These are phyloP conservation scores for Backusella morwellensis DNA, from an alignment of 192 early-diverging fungal genomes.

Conservation along the genomic window DNA sequence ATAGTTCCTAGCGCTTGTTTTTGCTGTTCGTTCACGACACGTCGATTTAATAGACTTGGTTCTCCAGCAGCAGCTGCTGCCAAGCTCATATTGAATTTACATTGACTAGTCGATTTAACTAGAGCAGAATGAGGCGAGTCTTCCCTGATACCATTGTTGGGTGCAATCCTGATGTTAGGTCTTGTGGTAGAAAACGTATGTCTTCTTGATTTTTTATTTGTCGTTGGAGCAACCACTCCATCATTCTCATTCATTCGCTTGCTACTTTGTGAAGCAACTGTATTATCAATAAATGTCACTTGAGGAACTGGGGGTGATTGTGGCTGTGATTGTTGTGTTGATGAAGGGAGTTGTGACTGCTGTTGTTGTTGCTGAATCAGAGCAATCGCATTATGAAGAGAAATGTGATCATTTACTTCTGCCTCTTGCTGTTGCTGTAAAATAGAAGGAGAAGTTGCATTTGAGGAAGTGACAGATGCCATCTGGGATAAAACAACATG, in stretches of 20 bases:
- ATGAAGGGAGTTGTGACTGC: background rate
- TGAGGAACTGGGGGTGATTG: background rate
- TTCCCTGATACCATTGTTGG: background rate
- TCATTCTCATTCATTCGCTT: background rate
- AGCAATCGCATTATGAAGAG: constrained; percentile 17
- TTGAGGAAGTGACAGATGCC: background rate
- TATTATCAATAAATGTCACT: background rate
- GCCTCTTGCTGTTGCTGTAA: constrained; percentile 14
- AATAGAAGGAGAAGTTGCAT: constrained; percentile 6
- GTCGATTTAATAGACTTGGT: background rate
- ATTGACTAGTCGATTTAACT: background rate
- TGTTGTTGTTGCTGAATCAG: constrained; percentile 5
- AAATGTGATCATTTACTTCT: background rate
- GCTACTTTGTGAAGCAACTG: background rate
- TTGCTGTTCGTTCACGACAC: background rate
- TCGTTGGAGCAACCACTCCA: background rate
- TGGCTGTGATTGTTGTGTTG: constrained; percentile 6
- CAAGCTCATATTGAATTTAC: background rate
- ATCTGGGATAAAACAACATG: constrained; percentile 15
- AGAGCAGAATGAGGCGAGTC: constrained; percentile 8
- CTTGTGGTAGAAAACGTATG: constrained; percentile 18
- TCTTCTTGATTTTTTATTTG: constrained; percentile 17
- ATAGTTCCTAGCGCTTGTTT: constrained; percentile 10
- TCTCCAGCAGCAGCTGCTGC: background rate
- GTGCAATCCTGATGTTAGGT: constrained; percentile 10